Evolutionary conservation across 129 eudicot genomes (phyloP).

Genomic region (Tagetes patula): DNA sequence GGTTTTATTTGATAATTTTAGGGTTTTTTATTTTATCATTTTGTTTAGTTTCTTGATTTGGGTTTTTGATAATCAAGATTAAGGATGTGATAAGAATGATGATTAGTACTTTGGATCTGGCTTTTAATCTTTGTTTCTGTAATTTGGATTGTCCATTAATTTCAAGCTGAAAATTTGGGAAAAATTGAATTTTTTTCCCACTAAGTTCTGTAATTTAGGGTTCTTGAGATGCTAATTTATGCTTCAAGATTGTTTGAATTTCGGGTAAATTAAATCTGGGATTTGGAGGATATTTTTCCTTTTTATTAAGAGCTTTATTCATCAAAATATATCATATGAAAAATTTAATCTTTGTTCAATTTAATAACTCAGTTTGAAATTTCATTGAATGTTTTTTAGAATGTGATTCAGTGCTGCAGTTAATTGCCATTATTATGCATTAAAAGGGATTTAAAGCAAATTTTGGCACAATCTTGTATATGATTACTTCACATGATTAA

Average conservation of each 20-base stretch:
- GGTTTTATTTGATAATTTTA: background rate
- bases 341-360: slow-evolving; percentile 19
- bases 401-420: slow-evolving; percentile 30
- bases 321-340: background rate
- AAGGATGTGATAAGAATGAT: slow-evolving; percentile 39
- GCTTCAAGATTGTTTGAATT: slow-evolving; percentile 25
- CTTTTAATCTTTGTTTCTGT: background rate
- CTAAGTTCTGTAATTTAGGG: background rate
- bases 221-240: slow-evolving; percentile 2
- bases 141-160: slow-evolving; percentile 30
- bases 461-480: slow-evolving; percentile 15
- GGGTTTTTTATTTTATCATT: background rate
- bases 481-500: slow-evolving; percentile 27
- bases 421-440: slow-evolving; percentile 19
- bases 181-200: background rate
- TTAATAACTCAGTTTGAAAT: slow-evolving; percentile 5
- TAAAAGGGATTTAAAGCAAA: slow-evolving; percentile 17
- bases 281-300: slow-evolving; percentile 6
- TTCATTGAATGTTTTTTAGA: slow-evolving; percentile 11
- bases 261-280: background rate
- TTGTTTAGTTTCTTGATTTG: slow-evolving; percentile 19
- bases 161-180: slow-evolving; percentile 25
- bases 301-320: slow-evolving; percentile 4
- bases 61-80: slow-evolving; percentile 30
- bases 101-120: slow-evolving; percentile 38